Evolutionary conservation across 768 basidiomycete species (phyloP).

Genomic region (Russula compacta): DNA sequence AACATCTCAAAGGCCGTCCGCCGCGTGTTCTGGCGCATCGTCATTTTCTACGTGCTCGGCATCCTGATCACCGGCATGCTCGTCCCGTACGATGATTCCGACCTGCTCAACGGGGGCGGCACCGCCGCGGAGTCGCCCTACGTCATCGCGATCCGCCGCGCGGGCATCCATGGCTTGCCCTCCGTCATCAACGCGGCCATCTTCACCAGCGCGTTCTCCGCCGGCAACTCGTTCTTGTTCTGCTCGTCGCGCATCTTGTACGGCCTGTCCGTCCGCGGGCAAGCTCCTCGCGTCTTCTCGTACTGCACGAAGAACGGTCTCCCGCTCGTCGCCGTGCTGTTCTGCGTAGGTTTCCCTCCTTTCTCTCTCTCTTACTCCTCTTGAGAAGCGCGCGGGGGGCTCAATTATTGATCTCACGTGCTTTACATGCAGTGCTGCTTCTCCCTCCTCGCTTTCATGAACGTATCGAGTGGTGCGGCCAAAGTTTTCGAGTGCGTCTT

Average conservation of each 20-base stretch:
- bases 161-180: conserved; percentile 59
- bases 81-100: conserved; percentile 55
- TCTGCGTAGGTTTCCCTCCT: conserved; percentile 25
- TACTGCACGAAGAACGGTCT: conserved; percentile 42
- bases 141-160: conserved; percentile 68
- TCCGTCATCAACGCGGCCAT: conserved; percentile 66
- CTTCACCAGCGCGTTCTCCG: conserved; percentile 65
- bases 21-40: conserved; percentile 72
- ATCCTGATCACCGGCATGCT: conserved; percentile 72
- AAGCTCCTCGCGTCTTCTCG: conserved; percentile 36
- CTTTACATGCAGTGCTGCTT: conserved; percentile 30
- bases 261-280: conserved; percentile 31
- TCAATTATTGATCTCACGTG: conserved; percentile 1
- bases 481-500: conserved; percentile 46
- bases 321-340: conserved; percentile 34
- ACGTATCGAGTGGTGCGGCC: conserved; percentile 42
- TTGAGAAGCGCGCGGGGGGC: not conserved
- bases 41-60: conserved; percentile 70
- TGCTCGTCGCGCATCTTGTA: conserved; percentile 36
- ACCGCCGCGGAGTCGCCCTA: conserved; percentile 78
- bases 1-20: conserved; percentile 71
- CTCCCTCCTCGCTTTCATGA: conserved; percentile 54
- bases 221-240: conserved; percentile 60
- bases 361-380: not conserved
- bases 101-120: conserved; percentile 40